Percentiles rank a stretch among this genome's conserved stretches.
Evolutionary conservation across 1,284 basidiomycete genomes (phyloP).

Genomic region (Wallemia mellicola): DNA sequence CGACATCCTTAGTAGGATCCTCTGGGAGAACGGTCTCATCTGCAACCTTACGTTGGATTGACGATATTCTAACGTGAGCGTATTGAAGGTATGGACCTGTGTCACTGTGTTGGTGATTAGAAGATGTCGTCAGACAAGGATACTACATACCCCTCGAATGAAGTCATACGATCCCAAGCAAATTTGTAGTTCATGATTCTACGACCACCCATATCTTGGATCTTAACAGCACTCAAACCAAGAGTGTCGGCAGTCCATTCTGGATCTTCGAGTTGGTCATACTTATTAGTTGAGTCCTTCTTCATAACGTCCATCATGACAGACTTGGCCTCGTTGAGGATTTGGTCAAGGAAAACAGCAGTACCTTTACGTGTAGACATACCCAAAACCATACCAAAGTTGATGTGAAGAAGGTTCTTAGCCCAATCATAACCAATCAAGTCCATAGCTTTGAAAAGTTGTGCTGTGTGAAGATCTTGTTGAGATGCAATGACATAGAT

Average conservation of each 20-base stretch:
- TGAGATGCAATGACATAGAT: conserved; percentile 85
- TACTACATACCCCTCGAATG: conserved; percentile 90
- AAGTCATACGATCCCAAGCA: conserved; percentile 71
- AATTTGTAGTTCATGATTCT: conserved; percentile 2
- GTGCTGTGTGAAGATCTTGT: conserved; percentile 72
- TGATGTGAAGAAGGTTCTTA: conserved; percentile 50
- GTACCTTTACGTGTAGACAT: conserved; percentile 97
- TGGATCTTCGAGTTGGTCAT: conserved; percentile 62
- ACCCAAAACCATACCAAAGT: conserved; percentile 65
- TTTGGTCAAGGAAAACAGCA: conserved; percentile 83
- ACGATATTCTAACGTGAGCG: conserved; percentile 77
- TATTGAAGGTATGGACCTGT: conserved; percentile 58
- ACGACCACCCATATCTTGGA: conserved; percentile 91
- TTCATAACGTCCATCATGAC: conserved; percentile 95
- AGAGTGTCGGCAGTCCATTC: conserved; percentile 52
- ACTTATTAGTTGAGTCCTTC: conserved; percentile 66
- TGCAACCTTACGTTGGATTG: conserved; percentile 77
- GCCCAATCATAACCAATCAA: conserved; percentile 78
- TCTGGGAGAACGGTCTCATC: conserved; percentile 46
- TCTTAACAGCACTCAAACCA: conserved; percentile 87
- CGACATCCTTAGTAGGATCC: conserved; percentile 29
- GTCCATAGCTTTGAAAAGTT: conserved; percentile 82
- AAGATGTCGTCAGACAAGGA: not conserved
- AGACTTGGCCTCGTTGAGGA: conserved; percentile 61
- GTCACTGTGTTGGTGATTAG: not conserved